phyloP scores from a whole-genome alignment of 208 protist genomes.

The Herpetomonas samuelpessoai region DNA sequence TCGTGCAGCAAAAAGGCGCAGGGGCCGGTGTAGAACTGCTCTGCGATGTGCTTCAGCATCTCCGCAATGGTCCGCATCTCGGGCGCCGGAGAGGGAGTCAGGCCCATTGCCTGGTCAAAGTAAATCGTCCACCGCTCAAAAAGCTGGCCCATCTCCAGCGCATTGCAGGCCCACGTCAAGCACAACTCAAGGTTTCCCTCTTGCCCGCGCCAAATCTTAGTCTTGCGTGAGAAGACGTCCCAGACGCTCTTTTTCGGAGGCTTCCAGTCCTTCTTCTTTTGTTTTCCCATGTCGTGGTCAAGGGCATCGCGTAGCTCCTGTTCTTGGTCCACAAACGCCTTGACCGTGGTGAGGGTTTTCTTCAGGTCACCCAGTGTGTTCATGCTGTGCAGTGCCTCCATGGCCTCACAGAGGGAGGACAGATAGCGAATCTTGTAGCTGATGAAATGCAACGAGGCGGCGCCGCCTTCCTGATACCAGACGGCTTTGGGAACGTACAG shows the following conservation, averaged over 20 bases:
- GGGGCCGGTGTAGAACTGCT: conserved; percentile 55
- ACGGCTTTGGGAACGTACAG: conserved; percentile 76
- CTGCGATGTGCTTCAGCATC: conserved; percentile 39
- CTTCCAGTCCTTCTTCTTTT: conserved; percentile 31
- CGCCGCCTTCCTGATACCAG: conserved; percentile 69
- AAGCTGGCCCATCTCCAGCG: conserved; percentile 66
- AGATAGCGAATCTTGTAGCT: conserved; percentile 62
- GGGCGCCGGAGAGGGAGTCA: conserved; percentile 18
- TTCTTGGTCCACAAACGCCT: conserved; percentile 40
- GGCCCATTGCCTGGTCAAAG: conserved; percentile 38
- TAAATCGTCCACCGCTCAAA: conserved; percentile 74
- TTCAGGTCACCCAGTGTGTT: conserved; percentile 43
- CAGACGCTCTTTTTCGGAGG: conserved; percentile 45
- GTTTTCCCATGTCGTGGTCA: conserved; percentile 45
- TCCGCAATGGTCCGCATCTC: conserved; percentile 35
- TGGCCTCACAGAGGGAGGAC: conserved; percentile 54
- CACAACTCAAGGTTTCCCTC: conserved; percentile 53
- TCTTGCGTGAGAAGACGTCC: conserved; percentile 47
- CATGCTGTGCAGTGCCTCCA: conserved; percentile 59
- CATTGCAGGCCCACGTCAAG: conserved; percentile 58
- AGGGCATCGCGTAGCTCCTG: conserved; percentile 41
- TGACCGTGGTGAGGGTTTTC: conserved; percentile 35
- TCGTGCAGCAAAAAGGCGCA: conserved; percentile 75
- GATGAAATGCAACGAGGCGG: conserved; percentile 37
- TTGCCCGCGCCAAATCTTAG: conserved; percentile 65